These are phyloP conservation scores for Cynanchum wilfordii DNA, from an alignment of 257 asterid genomes.

Conservation along the genomic window DNA sequence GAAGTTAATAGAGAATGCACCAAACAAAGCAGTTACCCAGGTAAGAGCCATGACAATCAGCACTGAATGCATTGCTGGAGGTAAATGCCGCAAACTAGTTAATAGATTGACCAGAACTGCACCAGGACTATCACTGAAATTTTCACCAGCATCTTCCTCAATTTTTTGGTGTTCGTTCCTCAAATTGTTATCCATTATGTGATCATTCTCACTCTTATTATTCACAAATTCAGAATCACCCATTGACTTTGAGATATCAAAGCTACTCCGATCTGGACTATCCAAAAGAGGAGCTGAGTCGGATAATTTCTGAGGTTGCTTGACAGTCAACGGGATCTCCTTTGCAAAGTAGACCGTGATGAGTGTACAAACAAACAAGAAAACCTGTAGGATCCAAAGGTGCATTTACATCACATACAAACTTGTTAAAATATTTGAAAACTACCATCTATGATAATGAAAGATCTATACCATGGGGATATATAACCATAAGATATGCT, in stretches of 20 bases:
- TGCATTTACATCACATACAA: conserved; percentile 16
- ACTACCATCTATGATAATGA: conserved; percentile 1
- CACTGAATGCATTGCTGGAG: conserved; percentile 95
- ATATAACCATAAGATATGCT: neutral
- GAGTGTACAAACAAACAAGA: conserved; percentile 70
- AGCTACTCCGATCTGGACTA: conserved; percentile 39
- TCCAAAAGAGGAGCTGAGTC: conserved; percentile 94
- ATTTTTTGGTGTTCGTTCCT: conserved; percentile 35
- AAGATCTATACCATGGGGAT: neutral
- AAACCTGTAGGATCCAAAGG: conserved; percentile 44
- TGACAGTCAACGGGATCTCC: conserved; percentile 65
- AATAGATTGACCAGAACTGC: conserved; percentile 92
- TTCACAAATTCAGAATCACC: conserved; percentile 26
- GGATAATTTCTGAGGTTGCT: conserved; percentile 43
- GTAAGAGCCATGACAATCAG: conserved; percentile 97
- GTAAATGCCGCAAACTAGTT: conserved; percentile 94
- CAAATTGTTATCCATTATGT: conserved; percentile 23
- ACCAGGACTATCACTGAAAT: conserved; percentile 76
- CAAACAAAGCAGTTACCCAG: conserved; percentile 58
- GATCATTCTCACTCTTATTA: conserved; percentile 37
- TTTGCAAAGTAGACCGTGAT: conserved; percentile 89
- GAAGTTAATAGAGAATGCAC: conserved; percentile 5
- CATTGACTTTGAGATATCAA: conserved; percentile 42
- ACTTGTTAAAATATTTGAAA: conserved; percentile 1
- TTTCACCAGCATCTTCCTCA: conserved; percentile 41